Conservation (phyloP, 306 rosid genomes). For the Adenanthera pavonina region DNA sequence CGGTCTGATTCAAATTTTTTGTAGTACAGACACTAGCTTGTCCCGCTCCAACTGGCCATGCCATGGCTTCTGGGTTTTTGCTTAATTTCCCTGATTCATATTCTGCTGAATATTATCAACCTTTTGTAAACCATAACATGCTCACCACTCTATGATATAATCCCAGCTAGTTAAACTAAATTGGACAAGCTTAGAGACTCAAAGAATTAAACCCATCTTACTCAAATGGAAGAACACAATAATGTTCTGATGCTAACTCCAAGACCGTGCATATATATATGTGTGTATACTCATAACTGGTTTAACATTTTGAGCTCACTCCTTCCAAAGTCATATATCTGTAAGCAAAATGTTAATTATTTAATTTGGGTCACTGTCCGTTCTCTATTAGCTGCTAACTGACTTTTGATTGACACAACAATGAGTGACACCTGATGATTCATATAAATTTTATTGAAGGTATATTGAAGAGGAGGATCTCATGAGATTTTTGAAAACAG, state of each 20-base stretch:
- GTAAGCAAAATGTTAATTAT: too few relatives aligned
- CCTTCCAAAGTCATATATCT: too few relatives aligned
- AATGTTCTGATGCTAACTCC: too few relatives aligned
- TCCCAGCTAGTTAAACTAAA: neutral
- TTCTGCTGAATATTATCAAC: neutral
- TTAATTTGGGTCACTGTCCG: too few relatives aligned
- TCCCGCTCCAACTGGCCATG: neutral
- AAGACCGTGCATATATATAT: too few relatives aligned
- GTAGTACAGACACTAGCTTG: neutral
- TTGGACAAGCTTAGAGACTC: neutral
- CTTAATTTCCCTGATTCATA: neutral
- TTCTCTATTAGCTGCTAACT: neutral
- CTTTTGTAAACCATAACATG: neutral
- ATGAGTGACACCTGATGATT: neutral
- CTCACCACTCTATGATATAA: neutral
- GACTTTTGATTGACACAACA: neutral
- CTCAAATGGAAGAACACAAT: neutral
- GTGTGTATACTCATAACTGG: too few relatives aligned
- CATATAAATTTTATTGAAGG: conserved; percentile 38
- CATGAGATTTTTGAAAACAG: conserved; percentile 57
- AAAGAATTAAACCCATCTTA: neutral
- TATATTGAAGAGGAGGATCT: conserved; percentile 64
- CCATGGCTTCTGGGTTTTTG: neutral
- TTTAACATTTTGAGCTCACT: too few relatives aligned
- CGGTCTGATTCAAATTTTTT: neutral